Conservation (phyloP, 2,329 filamentous ascomycete species). For the Microdochium paspali region DNA sequence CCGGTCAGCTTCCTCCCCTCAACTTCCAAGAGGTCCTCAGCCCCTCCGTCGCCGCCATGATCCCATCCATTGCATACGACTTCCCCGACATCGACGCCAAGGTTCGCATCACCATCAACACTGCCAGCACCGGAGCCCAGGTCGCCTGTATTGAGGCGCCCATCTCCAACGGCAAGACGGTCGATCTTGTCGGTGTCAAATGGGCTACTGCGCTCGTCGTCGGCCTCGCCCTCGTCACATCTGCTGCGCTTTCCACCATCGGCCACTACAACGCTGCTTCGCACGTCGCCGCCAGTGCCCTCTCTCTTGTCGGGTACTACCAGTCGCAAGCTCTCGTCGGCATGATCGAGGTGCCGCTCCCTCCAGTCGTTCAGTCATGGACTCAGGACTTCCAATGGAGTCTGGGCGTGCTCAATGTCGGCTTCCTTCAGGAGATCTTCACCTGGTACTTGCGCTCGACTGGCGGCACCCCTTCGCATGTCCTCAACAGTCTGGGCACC, state of each 20-base stretch:
- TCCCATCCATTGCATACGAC: slow-evolving; percentile 79
- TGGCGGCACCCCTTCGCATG: slow-evolving; percentile 71
- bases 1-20: slow-evolving; percentile 39
- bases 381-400: slow-evolving; percentile 98
- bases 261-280: slow-evolving; percentile 91
- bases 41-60: slow-evolving; percentile 42
- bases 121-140: slow-evolving; percentile 47
- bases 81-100: slow-evolving; percentile 87
- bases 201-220: slow-evolving; percentile 87
- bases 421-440: slow-evolving; percentile 80
- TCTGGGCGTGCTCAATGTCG: slow-evolving; percentile 85
- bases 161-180: slow-evolving; percentile 86
- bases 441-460: slow-evolving; percentile 96
- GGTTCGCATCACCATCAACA: slow-evolving; percentile 73
- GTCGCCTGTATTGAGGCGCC: slow-evolving; percentile 82
- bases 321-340: slow-evolving; percentile 89
- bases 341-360: slow-evolving; percentile 70
- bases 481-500: slow-evolving; percentile 64
- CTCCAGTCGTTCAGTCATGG: slow-evolving; percentile 85
- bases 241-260: slow-evolving; percentile 79
- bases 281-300: slow-evolving; percentile 85
- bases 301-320: slow-evolving; percentile 93
- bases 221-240: slow-evolving; percentile 72
- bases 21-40: background rate
- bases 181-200: slow-evolving; percentile 78